A percentile compares a stretch with the other conserved stretches of the same genome.
Evolutionary conservation across 2,329 filamentous ascomycete genomes (phyloP).

Genomic region (Ceratocystis destructans): DNA sequence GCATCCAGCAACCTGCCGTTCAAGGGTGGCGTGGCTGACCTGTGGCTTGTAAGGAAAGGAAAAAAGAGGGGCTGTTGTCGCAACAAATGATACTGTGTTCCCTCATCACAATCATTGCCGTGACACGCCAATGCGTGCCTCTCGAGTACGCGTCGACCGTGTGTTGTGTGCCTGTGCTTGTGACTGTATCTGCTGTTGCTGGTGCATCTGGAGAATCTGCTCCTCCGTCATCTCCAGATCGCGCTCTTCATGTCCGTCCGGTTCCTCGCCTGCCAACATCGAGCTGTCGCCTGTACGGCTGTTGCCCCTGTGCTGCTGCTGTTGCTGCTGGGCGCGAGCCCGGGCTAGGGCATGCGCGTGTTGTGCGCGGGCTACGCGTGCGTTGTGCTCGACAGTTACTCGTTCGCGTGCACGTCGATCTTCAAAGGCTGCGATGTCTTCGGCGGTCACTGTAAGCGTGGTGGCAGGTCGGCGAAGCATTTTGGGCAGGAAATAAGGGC

Average conservation of each 20-base stretch:
- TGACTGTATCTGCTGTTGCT: slow-evolving; percentile 22
- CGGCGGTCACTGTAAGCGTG: slow-evolving; percentile 51
- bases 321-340: slow-evolving; percentile 20
- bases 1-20: neutral
- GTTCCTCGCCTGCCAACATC: slow-evolving; percentile 11
- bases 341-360: slow-evolving; percentile 9
- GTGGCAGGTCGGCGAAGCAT: slow-evolving; percentile 59
- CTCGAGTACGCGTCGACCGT: slow-evolving; percentile 11
- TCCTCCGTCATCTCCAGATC: slow-evolving; percentile 18
- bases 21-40: neutral
- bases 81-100: too few relatives aligned
- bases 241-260: neutral
- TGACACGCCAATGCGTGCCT: slow-evolving; percentile 13
- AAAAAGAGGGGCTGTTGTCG: neutral
- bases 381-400: slow-evolving; percentile 24
- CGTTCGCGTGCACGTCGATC: slow-evolving; percentile 40
- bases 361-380: slow-evolving; percentile 11
- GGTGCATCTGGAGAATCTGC: slow-evolving; percentile 14
- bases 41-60: neutral
- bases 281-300: neutral
- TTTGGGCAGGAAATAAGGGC: neutral
- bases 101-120: neutral
- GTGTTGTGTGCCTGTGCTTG: slow-evolving; percentile 20
- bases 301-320: slow-evolving; percentile 15
- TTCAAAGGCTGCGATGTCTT: slow-evolving; percentile 59